phyloP scores from a whole-genome alignment of 371 early-diverging fungal genomes.

The Apophysomyces elegans region DNA sequence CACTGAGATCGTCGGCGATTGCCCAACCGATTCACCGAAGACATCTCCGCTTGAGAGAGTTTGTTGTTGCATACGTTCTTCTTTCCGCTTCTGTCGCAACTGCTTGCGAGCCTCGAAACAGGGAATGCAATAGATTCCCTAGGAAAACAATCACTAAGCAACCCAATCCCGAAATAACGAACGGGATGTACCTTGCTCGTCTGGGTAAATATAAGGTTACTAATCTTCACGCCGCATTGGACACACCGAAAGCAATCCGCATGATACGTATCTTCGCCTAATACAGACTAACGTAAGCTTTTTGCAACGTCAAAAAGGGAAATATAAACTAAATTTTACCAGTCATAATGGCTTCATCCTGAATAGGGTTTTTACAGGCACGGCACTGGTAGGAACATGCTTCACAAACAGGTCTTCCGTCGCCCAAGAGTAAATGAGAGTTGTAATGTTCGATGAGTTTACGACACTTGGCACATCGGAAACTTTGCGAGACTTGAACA shows the following conservation, averaged over 20 bases:
- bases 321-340: slow-evolving; percentile 43
- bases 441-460: slow-evolving; percentile 80
- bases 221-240: slow-evolving; percentile 73
- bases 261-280: slow-evolving; percentile 85
- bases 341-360: slow-evolving; percentile 91
- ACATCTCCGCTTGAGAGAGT: not conserved
- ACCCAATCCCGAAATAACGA: not conserved
- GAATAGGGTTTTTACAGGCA: slow-evolving; percentile 79
- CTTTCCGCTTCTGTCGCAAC: slow-evolving; percentile 42
- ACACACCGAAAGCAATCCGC: slow-evolving; percentile 84
- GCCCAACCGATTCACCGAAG: not conserved
- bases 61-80: slow-evolving; percentile 36
- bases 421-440: slow-evolving; percentile 75
- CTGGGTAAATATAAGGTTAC: slow-evolving; percentile 80
- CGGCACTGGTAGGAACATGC: slow-evolving; percentile 88
- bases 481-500: slow-evolving; percentile 46
- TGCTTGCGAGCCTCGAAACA: slow-evolving; percentile 50
- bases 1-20: not conserved
- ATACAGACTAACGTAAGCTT: not conserved
- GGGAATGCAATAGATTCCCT: slow-evolving; percentile 57
- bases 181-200: slow-evolving; percentile 63
- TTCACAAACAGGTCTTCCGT: slow-evolving; percentile 85
- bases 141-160: not conserved
- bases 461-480: slow-evolving; percentile 80
- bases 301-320: not conserved